Base-by-base conservation (phyloP, 2,329 filamentous ascomycete species). In the Clarireedia homoeocarpa region DNA sequence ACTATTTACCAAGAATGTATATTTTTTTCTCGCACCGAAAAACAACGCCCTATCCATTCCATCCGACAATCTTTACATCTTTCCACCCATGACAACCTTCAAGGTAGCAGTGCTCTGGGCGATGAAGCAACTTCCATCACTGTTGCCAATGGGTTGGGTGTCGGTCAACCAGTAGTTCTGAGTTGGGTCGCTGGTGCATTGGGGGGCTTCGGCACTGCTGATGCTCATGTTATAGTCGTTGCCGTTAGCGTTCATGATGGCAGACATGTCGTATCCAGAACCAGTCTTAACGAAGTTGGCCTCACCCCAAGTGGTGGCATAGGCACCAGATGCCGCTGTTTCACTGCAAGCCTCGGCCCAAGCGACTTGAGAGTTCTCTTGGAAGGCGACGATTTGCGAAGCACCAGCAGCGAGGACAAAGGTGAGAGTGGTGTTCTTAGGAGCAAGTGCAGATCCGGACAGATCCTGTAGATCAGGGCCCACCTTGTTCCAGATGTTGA, bases 171-270 rank as follows among this genome's bases (percentile, higher is more conserved):
- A 69, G 51, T 54, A 61, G 61, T 69, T 69, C 53, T 69, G 55
- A 48, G 60, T 64, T 27, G 48, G 58, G 42, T 61, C 59, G 50
- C 64, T 66, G 17, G 55, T 61, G 53, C 67, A 69, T 1, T 27
- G n/a, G 9, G 57, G 36, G 24, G 61, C 62, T 56, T 69, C 66
- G 4, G 9, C 15, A 46, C 57, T 59, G 36, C 45, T 62, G 56
- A 69, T 68, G n/a, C 60, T 57, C 67, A 69, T 68, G 50, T 63
- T 55, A 39, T 69, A 69, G 50, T 59, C 61, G 55, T 66, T 69
- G 17, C 60, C 59, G 14, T 46, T 40, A 2, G 60, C n/a, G 59
- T 67, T 69, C 56, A 63, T 59, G 57, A 69, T 69, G 36, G 65
- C 65, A 6, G 67, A 69, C 23, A 67, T 53, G 47, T 69, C 65